phyloP scores from a whole-genome alignment of 1,284 basidiomycete genomes.

The Hortiboletus rubellus region DNA sequence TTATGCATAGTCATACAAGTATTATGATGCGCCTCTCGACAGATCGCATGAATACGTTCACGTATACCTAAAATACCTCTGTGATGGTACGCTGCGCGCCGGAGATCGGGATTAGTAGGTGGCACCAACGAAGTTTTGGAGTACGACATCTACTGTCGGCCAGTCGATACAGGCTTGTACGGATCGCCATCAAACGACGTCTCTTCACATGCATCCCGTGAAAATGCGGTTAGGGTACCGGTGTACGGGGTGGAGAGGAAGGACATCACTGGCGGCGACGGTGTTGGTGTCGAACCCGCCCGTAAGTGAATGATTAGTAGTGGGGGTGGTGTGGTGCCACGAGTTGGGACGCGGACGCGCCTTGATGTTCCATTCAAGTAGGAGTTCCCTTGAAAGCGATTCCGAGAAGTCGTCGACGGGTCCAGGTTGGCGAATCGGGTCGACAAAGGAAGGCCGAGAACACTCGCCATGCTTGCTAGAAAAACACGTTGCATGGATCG shows the following conservation, averaged over 20 bases:
- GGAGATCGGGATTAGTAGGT: too few species aligned
- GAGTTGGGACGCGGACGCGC: background rate
- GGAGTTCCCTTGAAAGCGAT: constrained; percentile 13
- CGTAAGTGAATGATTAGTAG: background rate
- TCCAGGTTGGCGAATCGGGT: background rate
- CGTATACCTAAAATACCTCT: too few species aligned
- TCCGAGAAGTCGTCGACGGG: constrained; percentile 21
- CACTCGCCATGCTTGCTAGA: constrained; percentile 16
- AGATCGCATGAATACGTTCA: too few species aligned
- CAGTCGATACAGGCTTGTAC: constrained; percentile 15
- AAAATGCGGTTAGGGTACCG: background rate
- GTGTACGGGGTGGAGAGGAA: constrained; percentile 13
- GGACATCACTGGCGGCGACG: background rate
- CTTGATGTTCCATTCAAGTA: constrained; percentile 24
- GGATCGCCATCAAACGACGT: constrained; percentile 12
- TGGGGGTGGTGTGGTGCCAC: too few species aligned
- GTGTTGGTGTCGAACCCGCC: constrained; percentile 15
- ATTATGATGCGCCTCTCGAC: too few species aligned
- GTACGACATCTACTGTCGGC: background rate
- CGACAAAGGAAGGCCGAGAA: background rate
- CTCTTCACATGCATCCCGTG: background rate
- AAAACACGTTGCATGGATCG: background rate
- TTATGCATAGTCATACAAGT: too few species aligned
- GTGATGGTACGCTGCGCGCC: too few species aligned
- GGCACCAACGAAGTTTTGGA: too few species aligned